Percentiles rank a stretch among this genome's conserved stretches.
These are phyloP conservation scores for Dimocarpus longan DNA, from an alignment of 345 rosid species.

Conservation along the genomic window DNA sequence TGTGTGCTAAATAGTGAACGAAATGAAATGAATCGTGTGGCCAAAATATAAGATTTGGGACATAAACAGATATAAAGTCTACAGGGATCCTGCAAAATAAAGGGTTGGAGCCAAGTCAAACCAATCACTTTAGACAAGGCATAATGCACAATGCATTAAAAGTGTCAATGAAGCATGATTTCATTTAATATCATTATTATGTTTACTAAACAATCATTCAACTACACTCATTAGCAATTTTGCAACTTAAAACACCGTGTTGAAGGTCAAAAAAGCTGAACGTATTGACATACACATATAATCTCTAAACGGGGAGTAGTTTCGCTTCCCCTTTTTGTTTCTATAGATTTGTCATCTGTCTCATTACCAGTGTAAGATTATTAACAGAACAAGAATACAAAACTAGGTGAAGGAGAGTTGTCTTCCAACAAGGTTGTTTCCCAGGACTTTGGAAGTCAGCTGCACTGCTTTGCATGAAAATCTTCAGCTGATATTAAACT, in stretches of 20 bases:
- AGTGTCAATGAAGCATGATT: not conserved
- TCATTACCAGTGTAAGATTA: not conserved
- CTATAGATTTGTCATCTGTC: slow-evolving; percentile 9
- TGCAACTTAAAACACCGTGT: slow-evolving; percentile 18
- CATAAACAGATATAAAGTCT: not conserved
- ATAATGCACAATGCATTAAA: not conserved
- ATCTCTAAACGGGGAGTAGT: not conserved
- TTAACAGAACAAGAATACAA: not conserved
- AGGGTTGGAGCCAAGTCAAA: not conserved
- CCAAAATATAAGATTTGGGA: not conserved
- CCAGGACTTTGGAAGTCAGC: slow-evolving; percentile 30
- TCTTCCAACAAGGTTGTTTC: slow-evolving; percentile 4
- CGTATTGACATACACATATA: slow-evolving; percentile 9
- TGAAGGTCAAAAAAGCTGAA: not conserved
- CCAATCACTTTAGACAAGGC: not conserved
- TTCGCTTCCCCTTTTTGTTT: slow-evolving; percentile 16
- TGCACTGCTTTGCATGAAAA: slow-evolving; percentile 56
- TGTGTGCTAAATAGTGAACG: not conserved
- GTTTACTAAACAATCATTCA: slow-evolving; percentile 15
- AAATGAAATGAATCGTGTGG: not conserved
- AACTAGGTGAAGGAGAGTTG: not conserved
- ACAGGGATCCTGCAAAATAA: not conserved
- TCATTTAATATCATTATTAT: not conserved
- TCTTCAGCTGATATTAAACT: slow-evolving; percentile 59
- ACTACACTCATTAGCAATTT: not conserved